Evolutionary conservation across 768 basidiomycete species (phyloP).

Genomic region (Tricholoma hemisulphureum): DNA sequence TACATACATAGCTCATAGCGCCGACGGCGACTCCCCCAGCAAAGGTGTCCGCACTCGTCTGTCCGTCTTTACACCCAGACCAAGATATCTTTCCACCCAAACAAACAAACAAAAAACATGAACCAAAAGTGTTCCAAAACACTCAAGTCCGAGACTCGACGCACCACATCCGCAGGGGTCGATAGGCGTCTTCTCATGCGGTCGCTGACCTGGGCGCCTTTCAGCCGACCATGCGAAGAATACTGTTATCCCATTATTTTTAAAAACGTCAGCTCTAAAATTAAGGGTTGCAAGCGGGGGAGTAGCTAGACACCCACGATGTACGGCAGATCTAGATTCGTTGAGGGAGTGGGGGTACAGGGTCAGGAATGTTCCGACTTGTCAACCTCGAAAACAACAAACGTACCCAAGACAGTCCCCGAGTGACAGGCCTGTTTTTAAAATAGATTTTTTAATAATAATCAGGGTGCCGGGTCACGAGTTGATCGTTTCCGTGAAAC

Average conservation of each 20-base stretch:
- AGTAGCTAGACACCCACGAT: conserved; percentile 35
- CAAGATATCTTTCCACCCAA: conserved; percentile 61
- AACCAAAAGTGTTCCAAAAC: too few relatives aligned
- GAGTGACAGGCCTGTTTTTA: conserved; percentile 51
- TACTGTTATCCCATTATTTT: conserved; percentile 45
- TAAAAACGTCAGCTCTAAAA: not conserved
- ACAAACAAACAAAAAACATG: too few relatives aligned
- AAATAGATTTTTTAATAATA: not conserved
- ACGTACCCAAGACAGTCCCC: conserved; percentile 49
- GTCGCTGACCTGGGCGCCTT: conserved; percentile 39
- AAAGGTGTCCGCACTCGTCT: conserved; percentile 73
- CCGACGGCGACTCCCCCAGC: conserved; percentile 65
- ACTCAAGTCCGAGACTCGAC: too few relatives aligned
- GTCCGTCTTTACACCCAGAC: conserved; percentile 67
- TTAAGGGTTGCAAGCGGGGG: not conserved
- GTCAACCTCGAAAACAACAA: not conserved
- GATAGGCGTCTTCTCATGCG: conserved; percentile 41
- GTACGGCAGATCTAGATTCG: conserved; percentile 45
- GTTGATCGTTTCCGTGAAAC: not conserved
- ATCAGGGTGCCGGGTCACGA: not conserved
- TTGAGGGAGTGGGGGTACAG: too few relatives aligned
- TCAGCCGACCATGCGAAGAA: conserved; percentile 55
- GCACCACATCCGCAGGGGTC: conserved; percentile 68
- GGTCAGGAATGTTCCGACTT: not conserved
- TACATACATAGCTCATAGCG: conserved; percentile 75